A percentile compares a stretch with the other conserved stretches of the same genome.
Conservation (phyloP, 371 early-diverging fungal species). For the Paraphysoderma sedebokerense region DNA sequence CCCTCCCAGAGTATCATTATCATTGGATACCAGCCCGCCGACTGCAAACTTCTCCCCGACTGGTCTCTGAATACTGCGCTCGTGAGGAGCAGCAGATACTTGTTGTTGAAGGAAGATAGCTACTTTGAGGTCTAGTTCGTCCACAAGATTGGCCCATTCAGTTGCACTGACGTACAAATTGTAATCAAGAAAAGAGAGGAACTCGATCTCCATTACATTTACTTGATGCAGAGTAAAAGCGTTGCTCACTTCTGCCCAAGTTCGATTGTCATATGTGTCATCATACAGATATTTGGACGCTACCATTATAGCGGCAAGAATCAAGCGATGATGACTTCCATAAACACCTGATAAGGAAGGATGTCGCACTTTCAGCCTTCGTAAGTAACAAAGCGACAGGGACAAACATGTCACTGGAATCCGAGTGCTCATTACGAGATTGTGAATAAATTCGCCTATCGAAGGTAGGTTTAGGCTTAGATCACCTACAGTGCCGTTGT, state of each 20-base stretch:
- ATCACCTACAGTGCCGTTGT: no score
- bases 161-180: conserved; percentile 22
- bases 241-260: conserved; percentile 35
- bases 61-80: no score
- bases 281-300: conserved; percentile 42
- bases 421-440: conserved; percentile 26
- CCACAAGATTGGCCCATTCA: conserved; percentile 33
- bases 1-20: no score
- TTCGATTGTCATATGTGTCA: conserved; percentile 43
- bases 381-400: conserved; percentile 30
- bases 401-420: conserved; percentile 22
- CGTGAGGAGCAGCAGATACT: no score
- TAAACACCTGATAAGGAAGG: conserved; percentile 24
- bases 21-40: no score
- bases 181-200: conserved; percentile 32
- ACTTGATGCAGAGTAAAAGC: conserved; percentile 33
- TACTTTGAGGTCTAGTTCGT: conserved; percentile 24
- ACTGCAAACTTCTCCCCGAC: no score
- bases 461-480: conserved; percentile 2
- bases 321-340: conserved; percentile 26
- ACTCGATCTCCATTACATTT: conserved; percentile 45
- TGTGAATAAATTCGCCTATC: conserved; percentile 7
- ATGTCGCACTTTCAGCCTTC: conserved; percentile 28
- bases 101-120: no score
- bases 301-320: conserved; percentile 32